A percentile compares a stretch with the other conserved stretches of the same genome.
These are phyloP conservation scores for Mycothermus thermophilus DNA, from an alignment of 495 filamentous ascomycete genomes.

Conservation along the genomic window DNA sequence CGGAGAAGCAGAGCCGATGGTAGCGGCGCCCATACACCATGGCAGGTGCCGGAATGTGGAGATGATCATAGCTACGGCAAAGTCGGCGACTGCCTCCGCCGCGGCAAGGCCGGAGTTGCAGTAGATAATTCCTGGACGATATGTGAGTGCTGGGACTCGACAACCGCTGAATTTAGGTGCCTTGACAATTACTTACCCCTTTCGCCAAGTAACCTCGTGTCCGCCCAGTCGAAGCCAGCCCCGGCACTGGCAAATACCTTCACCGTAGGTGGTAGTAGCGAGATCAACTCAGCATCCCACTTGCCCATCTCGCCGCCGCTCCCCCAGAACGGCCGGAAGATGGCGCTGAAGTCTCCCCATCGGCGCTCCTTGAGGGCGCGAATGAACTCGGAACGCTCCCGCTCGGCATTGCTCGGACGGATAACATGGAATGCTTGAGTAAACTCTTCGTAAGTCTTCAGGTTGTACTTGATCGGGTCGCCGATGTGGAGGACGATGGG, in stretches of 20 bases:
- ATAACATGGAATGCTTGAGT: constrained; percentile 43
- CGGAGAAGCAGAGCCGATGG: constrained; percentile 16
- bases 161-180: too few species aligned
- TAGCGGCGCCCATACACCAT: constrained; percentile 44
- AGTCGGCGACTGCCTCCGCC: constrained; percentile 54
- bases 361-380: constrained; percentile 44
- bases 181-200: too few species aligned
- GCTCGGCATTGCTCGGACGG: constrained; percentile 36
- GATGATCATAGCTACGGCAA: constrained; percentile 49
- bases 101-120: constrained; percentile 57
- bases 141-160: too few species aligned
- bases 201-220: constrained; percentile 52
- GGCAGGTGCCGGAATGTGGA: constrained; percentile 50
- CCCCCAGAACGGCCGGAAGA: constrained; percentile 69
- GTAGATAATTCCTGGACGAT: constrained; percentile 55
- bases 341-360: constrained; percentile 61
- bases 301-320: constrained; percentile 64
- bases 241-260: constrained; percentile 60
- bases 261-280: constrained; percentile 47
- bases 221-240: constrained; percentile 66
- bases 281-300: constrained; percentile 61
- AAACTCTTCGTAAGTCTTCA: constrained; percentile 42
- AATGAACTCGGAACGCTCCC: constrained; percentile 44
- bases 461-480: constrained; percentile 55
- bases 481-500: constrained; percentile 52